Conservation (phyloP, 78 protist genomes). For the Trichosphaerium sp. region DNA sequence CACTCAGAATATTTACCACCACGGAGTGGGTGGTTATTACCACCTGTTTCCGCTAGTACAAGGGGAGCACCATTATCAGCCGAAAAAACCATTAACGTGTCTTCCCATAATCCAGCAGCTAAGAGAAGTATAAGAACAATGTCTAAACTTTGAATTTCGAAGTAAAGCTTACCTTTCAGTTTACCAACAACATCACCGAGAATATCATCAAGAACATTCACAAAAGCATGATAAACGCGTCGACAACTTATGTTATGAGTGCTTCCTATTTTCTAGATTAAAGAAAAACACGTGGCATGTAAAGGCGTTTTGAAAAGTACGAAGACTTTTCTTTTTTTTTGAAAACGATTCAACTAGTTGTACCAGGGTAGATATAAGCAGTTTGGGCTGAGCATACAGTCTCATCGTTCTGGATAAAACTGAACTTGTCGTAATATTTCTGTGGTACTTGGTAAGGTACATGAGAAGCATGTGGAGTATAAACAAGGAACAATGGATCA, state of each 20-base stretch:
- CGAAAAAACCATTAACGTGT: constrained; percentile 17
- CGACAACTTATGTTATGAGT: no score
- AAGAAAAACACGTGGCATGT: no score
- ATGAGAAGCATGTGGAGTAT: constrained; percentile 1
- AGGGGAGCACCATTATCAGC: constrained; percentile 25
- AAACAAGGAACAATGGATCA: constrained; percentile 7
- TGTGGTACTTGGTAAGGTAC: constrained; percentile 14
- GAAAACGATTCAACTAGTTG: no score
- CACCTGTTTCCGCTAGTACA: background rate
- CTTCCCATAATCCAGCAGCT: constrained; percentile 13
- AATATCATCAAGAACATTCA: constrained; percentile 5
- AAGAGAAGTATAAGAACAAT: no score
- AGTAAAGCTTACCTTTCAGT: no score
- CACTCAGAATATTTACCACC: constrained; percentile 20
- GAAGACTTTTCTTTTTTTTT: no score
- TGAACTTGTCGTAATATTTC: background rate
- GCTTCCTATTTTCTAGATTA: no score
- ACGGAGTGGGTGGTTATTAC: constrained; percentile 21
- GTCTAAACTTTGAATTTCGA: no score
- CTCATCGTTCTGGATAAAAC: background rate
- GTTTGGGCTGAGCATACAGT: no score
- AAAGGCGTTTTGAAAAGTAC: no score
- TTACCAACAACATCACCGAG: background rate
- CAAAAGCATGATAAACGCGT: constrained; percentile 1
- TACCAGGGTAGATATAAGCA: no score